These are phyloP conservation scores for Lobulomyces angularis DNA, from an alignment of 192 early-diverging fungal species.

Conservation along the genomic window DNA sequence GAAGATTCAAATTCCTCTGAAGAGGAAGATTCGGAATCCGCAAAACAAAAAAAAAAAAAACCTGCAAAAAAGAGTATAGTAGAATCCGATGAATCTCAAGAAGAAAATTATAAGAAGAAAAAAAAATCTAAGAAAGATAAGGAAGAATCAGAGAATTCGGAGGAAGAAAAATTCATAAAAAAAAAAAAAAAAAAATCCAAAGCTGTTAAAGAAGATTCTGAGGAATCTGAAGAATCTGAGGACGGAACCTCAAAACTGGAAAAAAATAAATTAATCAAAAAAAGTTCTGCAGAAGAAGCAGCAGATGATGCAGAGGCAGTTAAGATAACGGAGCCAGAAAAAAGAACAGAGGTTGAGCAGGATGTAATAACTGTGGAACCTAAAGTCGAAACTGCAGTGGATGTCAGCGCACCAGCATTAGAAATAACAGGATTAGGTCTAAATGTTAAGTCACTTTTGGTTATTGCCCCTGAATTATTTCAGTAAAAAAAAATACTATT, in stretches of 20 bases:
- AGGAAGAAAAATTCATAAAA: too few species aligned
- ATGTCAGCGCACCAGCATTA: neutral
- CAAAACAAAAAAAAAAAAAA: too few species aligned
- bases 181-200: too few species aligned
- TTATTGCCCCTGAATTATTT: slow-evolving; percentile 3
- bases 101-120: too few species aligned
- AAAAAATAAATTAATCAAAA: neutral
- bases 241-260: neutral
- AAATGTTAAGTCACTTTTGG: neutral
- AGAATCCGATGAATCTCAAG: too few species aligned
- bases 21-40: too few species aligned
- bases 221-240: slow-evolving; percentile 1
- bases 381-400: slow-evolving; percentile 1
- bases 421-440: neutral
- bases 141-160: too few species aligned
- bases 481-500: neutral
- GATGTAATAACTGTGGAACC: slow-evolving; percentile 2
- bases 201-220: too few species aligned
- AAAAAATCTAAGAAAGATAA: too few species aligned
- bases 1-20: too few species aligned
- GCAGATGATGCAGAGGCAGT: slow-evolving; percentile 1
- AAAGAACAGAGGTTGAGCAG: slow-evolving; percentile 1
- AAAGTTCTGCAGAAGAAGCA: neutral
- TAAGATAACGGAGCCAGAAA: slow-evolving; percentile 1
- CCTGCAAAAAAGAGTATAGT: too few species aligned